phyloP scores from a whole-genome alignment of 2,329 filamentous ascomycete genomes.

The Alternaria angustiovoidea region DNA sequence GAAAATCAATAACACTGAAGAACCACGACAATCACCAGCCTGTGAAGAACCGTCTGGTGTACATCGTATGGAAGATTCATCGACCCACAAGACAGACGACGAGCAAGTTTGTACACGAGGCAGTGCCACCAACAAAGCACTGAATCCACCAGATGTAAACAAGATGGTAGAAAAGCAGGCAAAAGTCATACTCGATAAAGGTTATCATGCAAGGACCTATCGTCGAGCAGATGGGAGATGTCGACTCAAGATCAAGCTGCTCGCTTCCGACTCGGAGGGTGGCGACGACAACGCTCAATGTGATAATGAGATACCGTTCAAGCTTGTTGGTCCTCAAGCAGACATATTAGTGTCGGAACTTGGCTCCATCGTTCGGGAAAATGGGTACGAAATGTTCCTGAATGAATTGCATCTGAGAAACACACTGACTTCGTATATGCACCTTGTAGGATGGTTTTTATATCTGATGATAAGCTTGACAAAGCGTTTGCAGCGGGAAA shows the following conservation, averaged over 20 bases:
- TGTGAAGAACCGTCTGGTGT: not conserved
- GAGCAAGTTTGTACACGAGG: not conserved
- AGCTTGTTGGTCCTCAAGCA: not conserved
- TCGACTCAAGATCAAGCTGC: constrained; percentile 2
- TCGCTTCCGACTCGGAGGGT: not conserved
- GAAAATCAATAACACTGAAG: not conserved
- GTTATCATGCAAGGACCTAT: constrained; percentile 1
- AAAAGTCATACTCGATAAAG: not conserved
- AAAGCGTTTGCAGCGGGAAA: constrained; percentile 7
- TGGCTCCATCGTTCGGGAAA: not conserved
- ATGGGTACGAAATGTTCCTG: not conserved
- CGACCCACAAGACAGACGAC: not conserved
- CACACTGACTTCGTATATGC: too few species aligned
- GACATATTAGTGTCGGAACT: constrained; percentile 5
- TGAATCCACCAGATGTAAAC: not conserved
- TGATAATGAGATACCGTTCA: not conserved
- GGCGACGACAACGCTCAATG: not conserved
- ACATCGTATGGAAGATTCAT: not conserved
- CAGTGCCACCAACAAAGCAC: not conserved
- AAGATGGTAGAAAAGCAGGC: not conserved
- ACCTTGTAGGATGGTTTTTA: not conserved
- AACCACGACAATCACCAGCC: not conserved
- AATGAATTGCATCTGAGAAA: too few species aligned
- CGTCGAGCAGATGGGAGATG: constrained; percentile 5
- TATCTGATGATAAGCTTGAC: not conserved